phyloP scores from a whole-genome alignment of 257 asterid species.

The Rhazya stricta region DNA sequence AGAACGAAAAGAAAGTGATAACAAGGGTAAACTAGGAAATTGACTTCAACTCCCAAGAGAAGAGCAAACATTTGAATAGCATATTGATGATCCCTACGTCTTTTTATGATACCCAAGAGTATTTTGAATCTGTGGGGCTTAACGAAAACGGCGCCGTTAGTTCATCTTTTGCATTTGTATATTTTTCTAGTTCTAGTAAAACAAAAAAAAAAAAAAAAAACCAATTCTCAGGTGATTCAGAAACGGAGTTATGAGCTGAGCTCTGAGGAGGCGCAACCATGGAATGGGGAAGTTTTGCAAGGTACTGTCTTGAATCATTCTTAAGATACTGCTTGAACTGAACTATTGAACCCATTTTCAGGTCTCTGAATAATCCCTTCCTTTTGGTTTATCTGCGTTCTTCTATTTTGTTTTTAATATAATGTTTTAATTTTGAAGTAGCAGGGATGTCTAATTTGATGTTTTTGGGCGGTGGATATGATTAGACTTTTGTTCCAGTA shows the following conservation, averaged over 20 bases:
- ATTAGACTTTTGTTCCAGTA: constrained; percentile 14
- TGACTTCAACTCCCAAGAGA: neutral
- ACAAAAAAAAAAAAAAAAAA: neutral
- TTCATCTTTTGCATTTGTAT: neutral
- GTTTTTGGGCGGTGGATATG: constrained; percentile 2
- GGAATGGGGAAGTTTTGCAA: constrained; percentile 1
- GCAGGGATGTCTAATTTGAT: neutral
- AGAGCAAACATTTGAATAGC: neutral
- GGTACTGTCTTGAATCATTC: neutral
- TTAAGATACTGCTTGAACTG: neutral
- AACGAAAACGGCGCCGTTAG: constrained; percentile 11
- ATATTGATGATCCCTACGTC: too few relatives aligned
- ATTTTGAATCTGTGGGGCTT: neutral
- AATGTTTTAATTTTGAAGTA: neutral
- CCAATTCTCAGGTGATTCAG: neutral
- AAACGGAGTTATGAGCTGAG: constrained; percentile 10
- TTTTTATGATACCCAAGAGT: too few relatives aligned
- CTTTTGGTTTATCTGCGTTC: neutral
- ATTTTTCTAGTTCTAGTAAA: neutral
- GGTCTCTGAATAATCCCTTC: constrained; percentile 6
- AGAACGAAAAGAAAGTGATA: neutral
- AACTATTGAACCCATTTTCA: neutral
- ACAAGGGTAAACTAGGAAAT: neutral
- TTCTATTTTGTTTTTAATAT: neutral
- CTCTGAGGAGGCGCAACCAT: neutral